A percentile compares a stretch with the other conserved stretches of the same genome.
Evolutionary conservation across 73 alveolate species (phyloP).

Genomic region (Tetrahymena thermophila): DNA sequence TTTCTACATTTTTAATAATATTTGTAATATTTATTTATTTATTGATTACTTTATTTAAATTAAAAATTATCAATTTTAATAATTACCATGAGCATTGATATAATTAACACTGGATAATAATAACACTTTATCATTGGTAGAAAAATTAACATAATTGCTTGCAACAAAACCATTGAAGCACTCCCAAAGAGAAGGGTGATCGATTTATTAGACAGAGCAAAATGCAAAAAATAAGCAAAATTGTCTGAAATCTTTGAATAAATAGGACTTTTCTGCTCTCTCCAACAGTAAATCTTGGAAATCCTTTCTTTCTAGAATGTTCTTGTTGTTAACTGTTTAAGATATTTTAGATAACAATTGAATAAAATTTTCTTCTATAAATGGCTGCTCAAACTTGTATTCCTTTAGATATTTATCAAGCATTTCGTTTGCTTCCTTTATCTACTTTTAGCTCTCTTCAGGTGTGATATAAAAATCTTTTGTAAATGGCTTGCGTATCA

Average conservation of each 20-base stretch:
- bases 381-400: not conserved
- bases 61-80: not conserved
- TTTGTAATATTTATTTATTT: too few relatives aligned
- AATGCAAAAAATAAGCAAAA: not conserved
- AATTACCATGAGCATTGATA: not conserved
- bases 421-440: not conserved
- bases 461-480: not conserved
- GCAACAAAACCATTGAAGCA: not conserved
- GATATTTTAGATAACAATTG: not conserved
- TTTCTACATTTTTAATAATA: not conserved
- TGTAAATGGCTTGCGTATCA: not conserved
- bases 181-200: not conserved
- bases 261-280: not conserved
- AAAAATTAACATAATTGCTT: not conserved
- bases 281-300: not conserved
- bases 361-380: not conserved
- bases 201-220: not conserved
- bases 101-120: not conserved
- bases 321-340: not conserved
- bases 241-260: not conserved
- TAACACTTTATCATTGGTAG: not conserved
- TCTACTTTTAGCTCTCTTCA: not conserved
- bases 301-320: not conserved
- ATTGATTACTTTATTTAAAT: too few relatives aligned
- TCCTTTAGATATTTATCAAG: not conserved